Base-by-base conservation (phyloP, 257 asterid genomes). In the Mitragyna speciosa region DNA sequence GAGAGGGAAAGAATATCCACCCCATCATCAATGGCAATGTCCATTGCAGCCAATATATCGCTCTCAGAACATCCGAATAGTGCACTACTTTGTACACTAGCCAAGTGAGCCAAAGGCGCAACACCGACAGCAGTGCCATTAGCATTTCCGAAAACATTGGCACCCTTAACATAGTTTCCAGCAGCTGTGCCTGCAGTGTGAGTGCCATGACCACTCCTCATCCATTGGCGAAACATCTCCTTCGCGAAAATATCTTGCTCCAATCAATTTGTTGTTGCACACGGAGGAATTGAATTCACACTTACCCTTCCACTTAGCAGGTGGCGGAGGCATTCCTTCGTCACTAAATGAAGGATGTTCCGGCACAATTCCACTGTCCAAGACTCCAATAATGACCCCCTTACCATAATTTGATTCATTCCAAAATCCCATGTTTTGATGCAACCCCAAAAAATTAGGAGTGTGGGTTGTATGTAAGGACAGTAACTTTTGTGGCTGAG, bases 151-250 rank as follows among this genome's bases (percentile, higher is more conserved):
- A 82, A 83, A 0, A 83, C 68, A 68, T 77, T 87, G 2, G 89
- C 90, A 6, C 87, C 85, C 24, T 58, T 1, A 43, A 88, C 91
- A 9, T 83, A 82, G 45, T 45, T 81, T 7, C 94, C 94, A 0
- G 89, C 94, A 8, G 92, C 92, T 5, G 87, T 90, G 82, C 94
- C 78, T 0, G 94, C 84, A 0, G 92, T 88, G 82, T 88, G 91
- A 11, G 90, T 85, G 3, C 91, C 93, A 28, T 87, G 91, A 14
- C 89, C 88, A 19, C 39, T 52, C 0, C 0, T 39, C 72, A 19
- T 87, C 86, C 2, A 78, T n/a, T 2, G 87, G 88, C 20, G 81
- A 61, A 20, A n/a, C 75, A 0, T 20, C 14, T 24, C 17, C 6
- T 0, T 12, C 11, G 1, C 8, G 9, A 65, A 86, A 88, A 76